phyloP scores from a whole-genome alignment of 129 eudicot species.

The Silybum marianum region DNA sequence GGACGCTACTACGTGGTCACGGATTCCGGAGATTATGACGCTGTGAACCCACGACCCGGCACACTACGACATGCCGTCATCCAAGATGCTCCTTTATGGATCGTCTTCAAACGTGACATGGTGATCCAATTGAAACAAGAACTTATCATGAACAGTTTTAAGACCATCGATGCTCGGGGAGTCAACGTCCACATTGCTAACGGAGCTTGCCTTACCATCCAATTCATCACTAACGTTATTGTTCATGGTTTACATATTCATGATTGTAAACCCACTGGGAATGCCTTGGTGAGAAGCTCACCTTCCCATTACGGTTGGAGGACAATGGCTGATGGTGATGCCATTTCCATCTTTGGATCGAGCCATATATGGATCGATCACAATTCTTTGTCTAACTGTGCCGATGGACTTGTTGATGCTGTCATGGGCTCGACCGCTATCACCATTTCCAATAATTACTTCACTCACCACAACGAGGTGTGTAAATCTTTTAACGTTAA shows the following conservation, averaged over 20 bases:
- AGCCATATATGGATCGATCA: constrained; percentile 95
- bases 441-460: constrained; percentile 83
- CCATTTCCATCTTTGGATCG: constrained; percentile 75
- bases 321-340: constrained; percentile 97
- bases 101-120: constrained; percentile 89
- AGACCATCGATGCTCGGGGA: constrained; percentile 96
- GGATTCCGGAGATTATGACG: constrained; percentile 73
- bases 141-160: constrained; percentile 92
- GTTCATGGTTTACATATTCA: constrained; percentile 84
- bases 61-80: constrained; percentile 88
- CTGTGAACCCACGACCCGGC: constrained; percentile 85
- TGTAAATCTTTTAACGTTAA: neutral
- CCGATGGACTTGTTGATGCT: constrained; percentile 95
- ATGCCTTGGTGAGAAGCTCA: constrained; percentile 92
- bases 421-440: constrained; percentile 94
- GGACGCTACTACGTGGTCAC: constrained; percentile 86
- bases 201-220: constrained; percentile 85
- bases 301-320: constrained; percentile 86
- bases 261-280: constrained; percentile 91
- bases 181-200: constrained; percentile 87
- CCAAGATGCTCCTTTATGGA: constrained; percentile 87
- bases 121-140: constrained; percentile 79
- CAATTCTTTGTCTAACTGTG: constrained; percentile 82
- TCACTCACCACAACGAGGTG: constrained; percentile 93
- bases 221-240: constrained; percentile 74